Percentiles rank a stretch among this genome's conserved stretches.
Evolutionary conservation across 441 rosid species (phyloP).

Genomic region (Corymbia calophylla): DNA sequence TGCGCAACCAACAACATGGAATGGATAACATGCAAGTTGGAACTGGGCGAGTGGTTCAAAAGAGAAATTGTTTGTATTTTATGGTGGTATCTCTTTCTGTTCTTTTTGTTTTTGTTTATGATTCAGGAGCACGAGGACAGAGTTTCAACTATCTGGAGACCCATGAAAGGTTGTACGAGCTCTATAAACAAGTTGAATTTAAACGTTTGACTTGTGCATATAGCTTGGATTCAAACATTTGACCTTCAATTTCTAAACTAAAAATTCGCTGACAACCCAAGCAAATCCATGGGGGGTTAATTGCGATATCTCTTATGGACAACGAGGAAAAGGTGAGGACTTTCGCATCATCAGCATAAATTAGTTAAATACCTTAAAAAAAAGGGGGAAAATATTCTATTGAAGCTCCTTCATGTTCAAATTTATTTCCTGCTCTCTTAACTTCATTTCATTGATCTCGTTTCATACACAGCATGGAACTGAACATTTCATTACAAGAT

Average conservation of each 20-base stretch:
- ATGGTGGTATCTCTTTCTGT: neutral
- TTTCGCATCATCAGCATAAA: neutral
- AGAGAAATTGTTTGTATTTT: neutral
- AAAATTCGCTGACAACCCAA: neutral
- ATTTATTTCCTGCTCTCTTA: rapidly evolving
- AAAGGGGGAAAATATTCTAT: neutral
- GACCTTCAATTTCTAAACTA: neutral
- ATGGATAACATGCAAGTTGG: neutral
- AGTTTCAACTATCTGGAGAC: neutral
- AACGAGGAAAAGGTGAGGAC: neutral
- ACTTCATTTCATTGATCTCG: neutral
- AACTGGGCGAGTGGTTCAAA: neutral
- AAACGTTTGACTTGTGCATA: neutral
- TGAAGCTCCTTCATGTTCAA: neutral
- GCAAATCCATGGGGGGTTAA: neutral
- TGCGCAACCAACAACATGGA: neutral
- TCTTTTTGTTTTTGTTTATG: neutral
- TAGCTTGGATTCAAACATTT: neutral
- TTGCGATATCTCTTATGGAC: neutral
- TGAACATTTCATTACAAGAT: neutral
- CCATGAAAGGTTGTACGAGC: neutral
- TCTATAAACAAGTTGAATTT: neutral
- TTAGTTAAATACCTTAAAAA: neutral
- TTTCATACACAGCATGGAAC: neutral
- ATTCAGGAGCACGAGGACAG: neutral